These are phyloP conservation scores for Hypoxylon sp. DNA, from an alignment of 2,329 filamentous ascomycete genomes.

Conservation along the genomic window DNA sequence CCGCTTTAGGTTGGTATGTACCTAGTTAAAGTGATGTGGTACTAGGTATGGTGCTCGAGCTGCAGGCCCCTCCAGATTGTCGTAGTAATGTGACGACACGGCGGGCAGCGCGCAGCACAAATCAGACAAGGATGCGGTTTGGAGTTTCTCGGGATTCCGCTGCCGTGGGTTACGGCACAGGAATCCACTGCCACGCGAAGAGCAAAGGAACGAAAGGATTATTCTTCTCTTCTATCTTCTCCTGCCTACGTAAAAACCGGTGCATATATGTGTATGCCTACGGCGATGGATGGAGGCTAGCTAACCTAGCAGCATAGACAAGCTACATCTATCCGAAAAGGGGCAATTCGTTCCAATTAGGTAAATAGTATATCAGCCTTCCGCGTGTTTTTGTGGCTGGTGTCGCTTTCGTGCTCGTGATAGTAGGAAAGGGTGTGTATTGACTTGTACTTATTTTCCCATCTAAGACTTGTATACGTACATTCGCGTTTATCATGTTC, in stretches of 20 bases:
- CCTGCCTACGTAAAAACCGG: constrained; percentile 12
- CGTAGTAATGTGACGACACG: constrained; percentile 27
- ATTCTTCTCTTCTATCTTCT: constrained; percentile 14
- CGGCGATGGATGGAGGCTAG: neutral
- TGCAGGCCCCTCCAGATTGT: constrained; percentile 20
- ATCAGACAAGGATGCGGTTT: constrained; percentile 8
- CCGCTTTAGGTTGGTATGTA: constrained; percentile 22
- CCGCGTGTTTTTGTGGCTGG: constrained; percentile 38
- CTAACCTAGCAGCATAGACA: neutral
- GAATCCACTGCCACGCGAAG: constrained; percentile 43
- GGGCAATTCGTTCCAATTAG: constrained; percentile 31
- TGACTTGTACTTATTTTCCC: constrained; percentile 17
- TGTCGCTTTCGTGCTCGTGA: constrained; percentile 17
- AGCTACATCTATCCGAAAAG: constrained; percentile 2
- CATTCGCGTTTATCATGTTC: constrained; percentile 29
- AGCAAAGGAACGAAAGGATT: constrained; percentile 28
- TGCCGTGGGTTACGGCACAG: constrained; percentile 35
- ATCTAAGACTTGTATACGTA: constrained; percentile 31
- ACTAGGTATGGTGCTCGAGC: constrained; percentile 7
- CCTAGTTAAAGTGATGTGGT: neutral
- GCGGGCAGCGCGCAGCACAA: constrained; percentile 14
- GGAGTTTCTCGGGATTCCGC: constrained; percentile 32
- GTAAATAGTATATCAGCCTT: constrained; percentile 33
- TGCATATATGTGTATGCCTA: constrained; percentile 7
- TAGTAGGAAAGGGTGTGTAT: constrained; percentile 18